These are phyloP conservation scores for Lasiosphaeria hispida DNA, from an alignment of 495 filamentous ascomycete genomes.

Conservation along the genomic window DNA sequence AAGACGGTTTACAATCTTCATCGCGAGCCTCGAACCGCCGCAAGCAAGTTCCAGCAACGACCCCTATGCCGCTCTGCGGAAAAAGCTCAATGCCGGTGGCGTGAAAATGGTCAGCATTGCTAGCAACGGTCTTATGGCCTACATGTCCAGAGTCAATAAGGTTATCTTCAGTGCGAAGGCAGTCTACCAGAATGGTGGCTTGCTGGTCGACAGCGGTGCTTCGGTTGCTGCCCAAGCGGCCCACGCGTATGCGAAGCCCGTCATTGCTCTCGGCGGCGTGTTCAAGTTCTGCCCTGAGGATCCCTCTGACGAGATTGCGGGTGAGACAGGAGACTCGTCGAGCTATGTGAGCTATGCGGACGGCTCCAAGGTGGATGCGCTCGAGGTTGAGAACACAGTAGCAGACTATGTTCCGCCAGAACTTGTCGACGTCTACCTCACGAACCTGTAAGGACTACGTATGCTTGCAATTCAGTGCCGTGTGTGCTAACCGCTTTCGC, in stretches of 20 bases:
- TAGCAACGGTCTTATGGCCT: slow-evolving; percentile 79
- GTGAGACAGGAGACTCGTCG: slow-evolving; percentile 78
- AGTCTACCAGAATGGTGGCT: slow-evolving; percentile 80
- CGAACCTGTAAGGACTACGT: slow-evolving; percentile 69
- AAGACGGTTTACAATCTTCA: slow-evolving; percentile 82
- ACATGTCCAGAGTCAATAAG: slow-evolving; percentile 93
- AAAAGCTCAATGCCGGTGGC: slow-evolving; percentile 70
- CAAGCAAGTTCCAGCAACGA: slow-evolving; percentile 45
- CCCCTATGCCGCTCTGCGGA: slow-evolving; percentile 58
- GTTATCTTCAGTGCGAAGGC: slow-evolving; percentile 84
- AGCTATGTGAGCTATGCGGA: slow-evolving; percentile 72
- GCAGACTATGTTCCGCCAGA: slow-evolving; percentile 82
- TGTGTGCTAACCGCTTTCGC: slow-evolving; percentile 30
- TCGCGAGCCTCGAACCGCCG: slow-evolving; percentile 52
- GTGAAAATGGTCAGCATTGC: slow-evolving; percentile 79
- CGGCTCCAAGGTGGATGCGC: slow-evolving; percentile 67
- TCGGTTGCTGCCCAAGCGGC: slow-evolving; percentile 78
- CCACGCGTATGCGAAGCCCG: slow-evolving; percentile 71
- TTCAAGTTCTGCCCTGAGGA: slow-evolving; percentile 90
- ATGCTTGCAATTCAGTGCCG: not conserved
- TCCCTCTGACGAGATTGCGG: slow-evolving; percentile 74
- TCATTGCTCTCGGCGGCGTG: slow-evolving; percentile 79
- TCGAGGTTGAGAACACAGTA: slow-evolving; percentile 76
- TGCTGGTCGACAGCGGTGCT: slow-evolving; percentile 76
- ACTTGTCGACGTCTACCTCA: slow-evolving; percentile 83